phyloP scores from a whole-genome alignment of 192 early-diverging fungal genomes.

The Martensiomyces pterosporus region DNA sequence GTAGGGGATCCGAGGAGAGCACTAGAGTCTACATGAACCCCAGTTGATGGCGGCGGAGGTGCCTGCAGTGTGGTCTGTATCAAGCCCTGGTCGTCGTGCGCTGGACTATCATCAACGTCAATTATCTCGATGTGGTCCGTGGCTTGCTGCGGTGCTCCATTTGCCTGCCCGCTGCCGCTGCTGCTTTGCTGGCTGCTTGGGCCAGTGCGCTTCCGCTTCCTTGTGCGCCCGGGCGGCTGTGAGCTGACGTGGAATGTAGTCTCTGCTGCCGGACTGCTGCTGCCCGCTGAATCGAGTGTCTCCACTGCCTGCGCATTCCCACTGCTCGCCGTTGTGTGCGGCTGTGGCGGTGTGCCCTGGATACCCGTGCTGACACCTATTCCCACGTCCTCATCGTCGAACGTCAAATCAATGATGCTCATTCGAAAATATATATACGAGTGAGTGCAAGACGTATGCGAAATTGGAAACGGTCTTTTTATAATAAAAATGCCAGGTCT shows the following conservation, averaged over 20 bases:
- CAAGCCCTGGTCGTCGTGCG: not conserved
- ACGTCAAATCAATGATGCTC: constrained; percentile 39
- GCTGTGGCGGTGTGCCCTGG: no score
- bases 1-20: no score
- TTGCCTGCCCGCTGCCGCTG: no score
- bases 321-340: not conserved
- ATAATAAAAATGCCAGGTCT: not conserved
- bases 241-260: constrained; percentile 8
- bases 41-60: no score
- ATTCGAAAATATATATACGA: constrained; percentile 6
- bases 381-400: constrained; percentile 23
- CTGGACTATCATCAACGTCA: constrained; percentile 3
- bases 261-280: not conserved
- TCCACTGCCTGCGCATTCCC: not conserved
- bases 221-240: constrained; percentile 17
- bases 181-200: no score
- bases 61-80: no score
- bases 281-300: no score
- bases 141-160: no score
- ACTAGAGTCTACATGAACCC: no score
- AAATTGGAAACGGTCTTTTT: not conserved
- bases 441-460: no score
- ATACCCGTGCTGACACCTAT: constrained; percentile 1
- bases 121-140: constrained; percentile 1
- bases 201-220: constrained; percentile 10